Base-by-base conservation (phyloP, 208 protist species). In the Trypanosoma vivax region DNA sequence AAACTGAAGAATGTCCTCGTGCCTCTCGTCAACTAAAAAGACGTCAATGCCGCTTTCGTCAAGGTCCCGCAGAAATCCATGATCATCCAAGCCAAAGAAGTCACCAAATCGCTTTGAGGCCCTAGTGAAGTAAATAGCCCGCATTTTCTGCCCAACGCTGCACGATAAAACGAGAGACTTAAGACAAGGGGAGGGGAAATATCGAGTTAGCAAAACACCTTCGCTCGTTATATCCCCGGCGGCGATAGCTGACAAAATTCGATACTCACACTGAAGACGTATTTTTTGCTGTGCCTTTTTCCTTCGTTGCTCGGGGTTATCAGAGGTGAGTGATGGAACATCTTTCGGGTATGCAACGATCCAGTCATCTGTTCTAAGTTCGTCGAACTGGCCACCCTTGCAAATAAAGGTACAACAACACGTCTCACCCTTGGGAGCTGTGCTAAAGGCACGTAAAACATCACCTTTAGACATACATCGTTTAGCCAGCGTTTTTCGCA, bases 61-160 rank as follows among this genome's bases (percentile, higher is more conserved):
- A 23, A 95, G 60, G 65, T 96, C 90, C 34, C 76, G 74, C 11
- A 96, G 64, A 60, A 96, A 73, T 4, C 82, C 77, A 42, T 70
- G 66, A 56, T 96, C 90, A 40, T 94, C 83, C 56, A 95, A 88
- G 61, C 85, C 92, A 51, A 96, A 95, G 65, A 95, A 96, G 24
- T 76, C 55, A 10, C 86, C 86, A 57, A 85, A 81, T 50, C 83
- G 63, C 9, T 76, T 65, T n/a, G 80, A 91, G 5, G 83, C 76
- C 25, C 65, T 78, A 31, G 60, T 70, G 60, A 96, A 96, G 64
- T 83, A 94, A 35, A 96, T 85, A 19, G 83, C 83, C 9, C 83
- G 79, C 38, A 96, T 59, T 55, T 85, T 86, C 50, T 83, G 81
- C 29, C 73, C 63, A 27, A 94, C 88, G 5, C 69, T 66, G 23